A percentile compares a stretch with the other conserved stretches of the same genome.
Conservation (phyloP, 2,329 filamentous ascomycete genomes). For the Sporothrix pallida region DNA sequence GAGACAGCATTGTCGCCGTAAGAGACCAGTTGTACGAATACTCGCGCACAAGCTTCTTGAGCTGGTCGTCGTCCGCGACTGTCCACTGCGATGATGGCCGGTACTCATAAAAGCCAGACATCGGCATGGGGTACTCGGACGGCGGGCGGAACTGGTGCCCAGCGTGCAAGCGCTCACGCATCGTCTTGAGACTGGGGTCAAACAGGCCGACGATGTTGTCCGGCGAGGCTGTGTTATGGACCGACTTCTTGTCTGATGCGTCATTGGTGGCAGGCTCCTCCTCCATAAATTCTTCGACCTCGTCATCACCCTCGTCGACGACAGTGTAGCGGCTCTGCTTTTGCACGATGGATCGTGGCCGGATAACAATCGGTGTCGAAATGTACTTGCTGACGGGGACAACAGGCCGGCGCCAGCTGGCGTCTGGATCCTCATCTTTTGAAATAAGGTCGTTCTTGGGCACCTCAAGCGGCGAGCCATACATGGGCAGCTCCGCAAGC, state of each 20-base stretch:
- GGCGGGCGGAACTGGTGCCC: slow-evolving; percentile 93
- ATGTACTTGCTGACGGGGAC: slow-evolving; percentile 87
- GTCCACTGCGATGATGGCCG: slow-evolving; percentile 91
- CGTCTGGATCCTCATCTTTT: slow-evolving; percentile 69
- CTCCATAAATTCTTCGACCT: slow-evolving; percentile 49
- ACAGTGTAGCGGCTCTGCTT: slow-evolving; percentile 88
- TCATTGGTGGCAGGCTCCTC: slow-evolving; percentile 28
- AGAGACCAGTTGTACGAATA: slow-evolving; percentile 98
- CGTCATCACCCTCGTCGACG: slow-evolving; percentile 63
- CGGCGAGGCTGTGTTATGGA: not conserved
- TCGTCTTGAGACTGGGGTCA: slow-evolving; percentile 83
- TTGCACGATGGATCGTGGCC: slow-evolving; percentile 66
- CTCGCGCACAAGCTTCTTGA: slow-evolving; percentile 82
- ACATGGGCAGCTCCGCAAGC: slow-evolving; percentile 80
- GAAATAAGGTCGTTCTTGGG: slow-evolving; percentile 63
- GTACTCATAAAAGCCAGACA: slow-evolving; percentile 87
- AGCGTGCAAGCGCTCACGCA: slow-evolving; percentile 87
- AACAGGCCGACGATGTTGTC: slow-evolving; percentile 74
- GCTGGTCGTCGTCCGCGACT: slow-evolving; percentile 84
- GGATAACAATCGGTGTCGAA: slow-evolving; percentile 76
- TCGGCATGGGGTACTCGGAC: slow-evolving; percentile 88
- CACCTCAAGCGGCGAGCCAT: slow-evolving; percentile 67
- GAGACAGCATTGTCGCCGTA: slow-evolving; percentile 79
- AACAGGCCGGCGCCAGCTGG: slow-evolving; percentile 75
- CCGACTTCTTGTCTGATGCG: not conserved